Percentiles rank a stretch among this genome's conserved stretches.
Evolutionary conservation across 2,329 filamentous ascomycete species (phyloP).

Genomic region (Aspergillus sp.): DNA sequence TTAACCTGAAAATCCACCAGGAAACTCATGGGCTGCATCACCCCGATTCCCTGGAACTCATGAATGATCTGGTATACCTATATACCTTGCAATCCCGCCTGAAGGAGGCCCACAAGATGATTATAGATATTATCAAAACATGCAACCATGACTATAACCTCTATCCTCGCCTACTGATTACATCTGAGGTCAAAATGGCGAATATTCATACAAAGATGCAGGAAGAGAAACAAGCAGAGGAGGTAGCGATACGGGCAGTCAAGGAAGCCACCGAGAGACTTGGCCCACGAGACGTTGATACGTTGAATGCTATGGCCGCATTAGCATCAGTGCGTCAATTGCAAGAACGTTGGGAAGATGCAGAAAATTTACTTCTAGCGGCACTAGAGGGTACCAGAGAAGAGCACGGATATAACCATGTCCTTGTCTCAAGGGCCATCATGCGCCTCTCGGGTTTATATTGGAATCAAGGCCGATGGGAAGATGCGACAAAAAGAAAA

Average conservation of each 20-base stretch:
- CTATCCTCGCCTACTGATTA: not conserved
- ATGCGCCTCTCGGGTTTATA: not conserved
- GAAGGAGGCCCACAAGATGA: not conserved
- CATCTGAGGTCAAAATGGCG: not conserved
- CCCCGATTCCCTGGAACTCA: not conserved
- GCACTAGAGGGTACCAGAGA: not conserved
- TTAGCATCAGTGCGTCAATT: not conserved
- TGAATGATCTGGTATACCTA: not conserved
- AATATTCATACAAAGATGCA: not conserved
- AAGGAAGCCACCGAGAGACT: not conserved
- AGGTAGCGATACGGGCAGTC: not conserved
- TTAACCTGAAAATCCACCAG: not conserved
- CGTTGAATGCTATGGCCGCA: not conserved
- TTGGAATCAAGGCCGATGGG: not conserved
- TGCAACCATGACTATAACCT: not conserved
- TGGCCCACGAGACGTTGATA: not conserved
- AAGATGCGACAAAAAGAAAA: not conserved
- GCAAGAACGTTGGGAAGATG: not conserved
- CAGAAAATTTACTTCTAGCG: not conserved
- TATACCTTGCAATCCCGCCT: not conserved
- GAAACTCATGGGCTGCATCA: not conserved
- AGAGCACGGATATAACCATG: not conserved
- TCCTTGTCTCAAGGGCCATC: constrained; percentile 10
- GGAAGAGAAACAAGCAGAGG: not conserved
- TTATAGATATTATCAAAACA: not conserved